Percentiles rank a stretch among this genome's conserved stretches.
Conservation (phyloP, 2,329 filamentous ascomycete genomes). For the Penicillium paneum region DNA sequence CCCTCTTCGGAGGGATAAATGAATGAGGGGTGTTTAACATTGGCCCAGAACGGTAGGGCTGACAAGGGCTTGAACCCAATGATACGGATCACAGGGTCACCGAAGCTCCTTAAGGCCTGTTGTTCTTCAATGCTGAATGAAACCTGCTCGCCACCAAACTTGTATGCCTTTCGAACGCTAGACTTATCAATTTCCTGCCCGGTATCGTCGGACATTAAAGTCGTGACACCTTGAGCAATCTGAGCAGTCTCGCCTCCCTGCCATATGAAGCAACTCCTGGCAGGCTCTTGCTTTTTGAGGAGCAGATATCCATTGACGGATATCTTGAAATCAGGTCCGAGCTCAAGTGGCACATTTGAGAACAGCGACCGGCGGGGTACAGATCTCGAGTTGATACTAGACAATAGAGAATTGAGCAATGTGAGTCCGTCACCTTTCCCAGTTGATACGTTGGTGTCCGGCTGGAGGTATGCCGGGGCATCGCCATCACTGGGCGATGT, state of each 20-base stretch:
- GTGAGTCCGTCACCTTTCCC: conserved; percentile 73
- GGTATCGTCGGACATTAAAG: conserved; percentile 73
- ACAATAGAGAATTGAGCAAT: conserved; percentile 74
- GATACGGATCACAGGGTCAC: conserved; percentile 76
- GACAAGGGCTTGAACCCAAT: conserved; percentile 88
- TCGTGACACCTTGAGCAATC: conserved; percentile 71
- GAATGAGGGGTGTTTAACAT: conserved; percentile 80
- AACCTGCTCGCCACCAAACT: conserved; percentile 88
- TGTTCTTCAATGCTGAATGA: conserved; percentile 83
- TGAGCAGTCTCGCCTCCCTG: conserved; percentile 80
- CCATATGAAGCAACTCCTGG: conserved; percentile 83
- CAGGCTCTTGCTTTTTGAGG: conserved; percentile 77
- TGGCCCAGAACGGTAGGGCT: conserved; percentile 76
- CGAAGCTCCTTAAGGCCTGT: conserved; percentile 72
- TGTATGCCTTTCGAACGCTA: conserved; percentile 89
- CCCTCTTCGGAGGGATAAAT: conserved; percentile 91
- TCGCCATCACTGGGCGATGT: conserved; percentile 67
- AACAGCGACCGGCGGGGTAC: conserved; percentile 82
- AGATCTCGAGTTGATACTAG: conserved; percentile 87
- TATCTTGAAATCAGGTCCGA: conserved; percentile 79
- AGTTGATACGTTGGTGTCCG: conserved; percentile 53
- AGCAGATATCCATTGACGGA: conserved; percentile 92
- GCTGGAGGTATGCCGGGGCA: conserved; percentile 55
- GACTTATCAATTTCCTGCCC: conserved; percentile 71
- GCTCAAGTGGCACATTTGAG: conserved; percentile 78